Evolutionary conservation across 306 rosid species (phyloP).

Genomic region (Lathyrus aphaca): DNA sequence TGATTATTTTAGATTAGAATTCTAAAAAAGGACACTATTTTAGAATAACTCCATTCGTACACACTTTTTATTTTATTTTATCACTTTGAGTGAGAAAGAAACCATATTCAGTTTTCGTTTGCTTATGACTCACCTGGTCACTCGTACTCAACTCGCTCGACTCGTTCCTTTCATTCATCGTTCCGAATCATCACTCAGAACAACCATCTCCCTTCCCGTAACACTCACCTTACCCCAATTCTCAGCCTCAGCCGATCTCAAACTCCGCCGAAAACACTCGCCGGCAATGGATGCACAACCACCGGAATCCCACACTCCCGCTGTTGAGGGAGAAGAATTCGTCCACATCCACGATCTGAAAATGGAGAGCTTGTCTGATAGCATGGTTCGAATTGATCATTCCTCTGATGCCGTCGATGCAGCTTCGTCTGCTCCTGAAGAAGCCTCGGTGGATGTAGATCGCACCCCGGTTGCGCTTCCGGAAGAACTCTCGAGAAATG

Average conservation of each 20-base stretch:
- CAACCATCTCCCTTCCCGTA: background rate
- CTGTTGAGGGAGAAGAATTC: constrained; percentile 60
- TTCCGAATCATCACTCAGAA: background rate
- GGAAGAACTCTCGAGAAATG: constrained; percentile 73
- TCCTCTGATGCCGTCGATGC: constrained; percentile 41
- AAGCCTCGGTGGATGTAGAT: constrained; percentile 36
- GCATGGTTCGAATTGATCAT: constrained; percentile 71
- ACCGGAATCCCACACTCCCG: constrained; percentile 42
- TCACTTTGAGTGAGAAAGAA: constrained; percentile 8
- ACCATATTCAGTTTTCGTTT: constrained; percentile 15
- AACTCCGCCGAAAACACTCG: constrained; percentile 27
- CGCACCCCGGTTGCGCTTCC: constrained; percentile 55
- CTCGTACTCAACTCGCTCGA: constrained; percentile 23
- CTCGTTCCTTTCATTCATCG: constrained; percentile 21
- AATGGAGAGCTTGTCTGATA: constrained; percentile 63
- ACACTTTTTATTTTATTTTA: background rate
- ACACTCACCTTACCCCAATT: constrained; percentile 21
- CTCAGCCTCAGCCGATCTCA: constrained; percentile 36
- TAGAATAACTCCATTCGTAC: background rate
- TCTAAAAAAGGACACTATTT: too few species aligned
- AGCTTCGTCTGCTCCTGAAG: constrained; percentile 25
- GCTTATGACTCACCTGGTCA: constrained; percentile 22
- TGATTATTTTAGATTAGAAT: too few species aligned
- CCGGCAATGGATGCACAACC: constrained; percentile 62
- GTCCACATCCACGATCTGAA: constrained; percentile 72